These are phyloP conservation scores for Chenopodium quinoa DNA, from an alignment of 148 eudicot species.

Conservation along the genomic window DNA sequence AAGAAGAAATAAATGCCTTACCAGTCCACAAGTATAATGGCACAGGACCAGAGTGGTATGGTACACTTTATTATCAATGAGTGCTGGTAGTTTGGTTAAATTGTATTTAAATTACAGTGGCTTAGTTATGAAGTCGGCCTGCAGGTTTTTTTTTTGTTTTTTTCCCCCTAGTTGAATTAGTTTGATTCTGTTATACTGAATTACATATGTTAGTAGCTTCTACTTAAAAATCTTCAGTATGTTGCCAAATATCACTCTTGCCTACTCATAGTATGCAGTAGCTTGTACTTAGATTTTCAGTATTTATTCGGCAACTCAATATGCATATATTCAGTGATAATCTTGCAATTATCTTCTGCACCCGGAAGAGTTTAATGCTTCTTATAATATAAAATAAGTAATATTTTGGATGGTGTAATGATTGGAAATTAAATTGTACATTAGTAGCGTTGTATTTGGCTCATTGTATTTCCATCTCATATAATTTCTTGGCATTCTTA, in stretches of 20 bases:
- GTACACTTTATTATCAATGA: conserved; percentile 1
- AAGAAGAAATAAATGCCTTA: conserved; percentile 50
- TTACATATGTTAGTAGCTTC: no score
- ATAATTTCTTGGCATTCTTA: neutral
- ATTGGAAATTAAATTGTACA: neutral
- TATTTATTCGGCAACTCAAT: neutral
- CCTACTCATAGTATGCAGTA: neutral
- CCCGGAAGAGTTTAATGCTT: neutral
- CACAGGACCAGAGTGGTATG: conserved; percentile 27
- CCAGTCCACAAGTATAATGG: conserved; percentile 51
- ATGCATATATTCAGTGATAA: neutral
- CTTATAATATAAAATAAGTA: neutral
- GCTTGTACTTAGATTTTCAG: neutral
- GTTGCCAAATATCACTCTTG: no score
- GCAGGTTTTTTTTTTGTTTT: neutral
- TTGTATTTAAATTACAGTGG: neutral
- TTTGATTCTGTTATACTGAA: no score
- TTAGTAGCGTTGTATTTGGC: neutral
- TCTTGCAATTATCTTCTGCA: neutral
- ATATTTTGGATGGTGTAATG: neutral
- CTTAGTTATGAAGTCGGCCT: neutral
- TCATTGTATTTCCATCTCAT: neutral
- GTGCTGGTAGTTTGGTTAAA: neutral
- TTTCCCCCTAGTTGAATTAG: neutral
- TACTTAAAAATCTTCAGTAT: no score